Evolutionary conservation across 352 stramenopile species (phyloP), one percentile per base, ranked within the genome.

Genomic region (Plasmopara halstedii): DNA sequence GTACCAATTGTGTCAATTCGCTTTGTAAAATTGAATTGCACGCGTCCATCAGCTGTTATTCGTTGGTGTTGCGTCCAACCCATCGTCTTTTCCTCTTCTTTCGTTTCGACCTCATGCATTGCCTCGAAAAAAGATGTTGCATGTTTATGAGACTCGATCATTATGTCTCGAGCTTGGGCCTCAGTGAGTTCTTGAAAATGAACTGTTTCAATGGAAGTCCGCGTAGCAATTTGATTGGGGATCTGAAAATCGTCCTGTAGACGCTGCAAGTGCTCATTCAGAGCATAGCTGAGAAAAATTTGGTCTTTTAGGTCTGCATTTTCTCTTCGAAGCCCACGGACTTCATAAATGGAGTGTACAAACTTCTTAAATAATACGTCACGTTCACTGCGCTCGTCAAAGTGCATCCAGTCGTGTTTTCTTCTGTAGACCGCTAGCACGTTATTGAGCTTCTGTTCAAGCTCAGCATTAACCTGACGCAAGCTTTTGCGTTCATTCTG

Each of bases 11-110:
- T 76, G 9, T 67, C 39, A 36, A 88, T 68, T n/a, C 72, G 59
- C 45, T 88, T 88, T 35, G 72, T 83, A 21, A 88, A 88, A 38
- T 85, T 86, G 53, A 88, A 88, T 47, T 85, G 72, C 42, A 88
- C 67, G 36, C 76, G 58, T 34, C 76, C 76, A 22, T 86, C 70
- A 0, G 46, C 18, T 25, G 72, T 78, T 54, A 88, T 81, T 20
- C 72, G 71, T 46, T 86, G 73, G 55, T 83, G 70, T 42, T 85
- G 67, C 23, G 76, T 81, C 76, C 76, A 88, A 22, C 76, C 76
- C 62, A 85, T 85, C n/a, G 76, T 88, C 54, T 84, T 78, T n/a
- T 81, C 56, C 22, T 71, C 36, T 5, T 53, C 50, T 15, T 26
- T n/a, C 13, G 45, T 37, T 13, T 60, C 53, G 3, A 50, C 56